Base-by-base conservation (phyloP, 768 basidiomycete genomes). In the Chlorophyllum brunneum region DNA sequence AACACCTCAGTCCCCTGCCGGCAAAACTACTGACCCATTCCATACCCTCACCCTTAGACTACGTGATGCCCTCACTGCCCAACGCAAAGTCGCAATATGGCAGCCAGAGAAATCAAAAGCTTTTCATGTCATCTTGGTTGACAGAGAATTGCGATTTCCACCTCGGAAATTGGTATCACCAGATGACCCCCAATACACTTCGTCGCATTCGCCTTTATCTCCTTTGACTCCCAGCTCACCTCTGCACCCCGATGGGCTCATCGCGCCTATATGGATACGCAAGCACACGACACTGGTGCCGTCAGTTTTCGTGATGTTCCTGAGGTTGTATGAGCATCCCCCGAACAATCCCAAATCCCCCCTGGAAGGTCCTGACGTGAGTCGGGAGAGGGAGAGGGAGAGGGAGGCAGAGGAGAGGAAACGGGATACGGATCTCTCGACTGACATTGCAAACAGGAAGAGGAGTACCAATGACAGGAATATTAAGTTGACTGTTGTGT, bases 221-320 rank as follows among this genome's bases (percentile, higher is more conserved):
- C 97, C 97, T 0, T 70, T 98, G 34, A 90, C 90, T 0, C 86
- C 87, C 0, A 77, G 87, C 0, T 97, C 94, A 0, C 95, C 97
- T 0, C 73, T 97, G 7, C 81, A 92, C 66, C 97, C 97, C 0
- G 97, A 99, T 63, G 97, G 97, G 0, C 70, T 99, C 48, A 92
- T 99, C 48, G 93, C 97, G 2, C 97, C 97, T 1, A 92, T 98
- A 64, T 99, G 97, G 97, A 84, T 98, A 29, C 80, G 94, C 38
- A 99, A 98, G 68, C 97, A 99, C 62, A 90, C 90, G 0, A 83
- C 90, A 1, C 83, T 97, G 27, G 70, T 98, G 0, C 97, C 97
- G 0, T 86, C 91, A 20, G 95, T 98, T 0, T 95, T 98, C 66
- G 89, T 98, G 7, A 75, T 97, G 55, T 97, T 98, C 65, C 70